These are phyloP conservation scores for Cryphonectria naterciae DNA, from an alignment of 2,329 filamentous ascomycete species.

Conservation along the genomic window DNA sequence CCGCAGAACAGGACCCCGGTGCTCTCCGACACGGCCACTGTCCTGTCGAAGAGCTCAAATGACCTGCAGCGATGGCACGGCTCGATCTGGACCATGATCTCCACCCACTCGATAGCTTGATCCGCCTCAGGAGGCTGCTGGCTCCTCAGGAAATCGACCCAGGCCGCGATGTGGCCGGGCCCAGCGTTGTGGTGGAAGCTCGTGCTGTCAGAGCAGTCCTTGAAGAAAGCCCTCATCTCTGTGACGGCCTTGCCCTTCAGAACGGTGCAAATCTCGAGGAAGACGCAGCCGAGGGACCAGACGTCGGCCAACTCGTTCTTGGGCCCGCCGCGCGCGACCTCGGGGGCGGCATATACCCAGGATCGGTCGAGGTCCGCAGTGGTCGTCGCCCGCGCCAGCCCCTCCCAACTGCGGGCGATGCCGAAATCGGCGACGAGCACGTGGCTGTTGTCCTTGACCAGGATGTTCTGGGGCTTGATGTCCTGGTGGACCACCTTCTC, in stretches of 20 bases:
- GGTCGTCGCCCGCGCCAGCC: neutral
- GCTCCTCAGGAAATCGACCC: no score
- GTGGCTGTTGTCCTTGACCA: constrained; percentile 16
- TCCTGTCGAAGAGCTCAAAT: no score
- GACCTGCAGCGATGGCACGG: no score
- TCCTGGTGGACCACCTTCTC: constrained; percentile 19
- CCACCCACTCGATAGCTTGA: no score
- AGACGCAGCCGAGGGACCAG: constrained; percentile 11
- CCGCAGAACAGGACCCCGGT: no score
- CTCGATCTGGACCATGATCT: no score
- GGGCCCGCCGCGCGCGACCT: neutral
- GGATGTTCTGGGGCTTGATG: constrained; percentile 30
- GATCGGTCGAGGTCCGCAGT: constrained; percentile 1
- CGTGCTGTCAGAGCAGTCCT: no score
- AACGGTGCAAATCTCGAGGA: constrained; percentile 2
- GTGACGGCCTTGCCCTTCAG: neutral
- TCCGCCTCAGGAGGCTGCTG: no score
- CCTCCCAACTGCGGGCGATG: constrained; percentile 8
- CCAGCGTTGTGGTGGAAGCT: no score
- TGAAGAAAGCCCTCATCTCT: no score
- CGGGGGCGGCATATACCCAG: neutral
- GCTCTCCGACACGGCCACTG: no score
- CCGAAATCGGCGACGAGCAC: constrained; percentile 28
- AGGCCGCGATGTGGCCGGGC: no score
- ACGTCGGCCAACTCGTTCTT: constrained; percentile 2